Base-by-base conservation (phyloP, 306 rosid species). In the Dryas octopetala region DNA sequence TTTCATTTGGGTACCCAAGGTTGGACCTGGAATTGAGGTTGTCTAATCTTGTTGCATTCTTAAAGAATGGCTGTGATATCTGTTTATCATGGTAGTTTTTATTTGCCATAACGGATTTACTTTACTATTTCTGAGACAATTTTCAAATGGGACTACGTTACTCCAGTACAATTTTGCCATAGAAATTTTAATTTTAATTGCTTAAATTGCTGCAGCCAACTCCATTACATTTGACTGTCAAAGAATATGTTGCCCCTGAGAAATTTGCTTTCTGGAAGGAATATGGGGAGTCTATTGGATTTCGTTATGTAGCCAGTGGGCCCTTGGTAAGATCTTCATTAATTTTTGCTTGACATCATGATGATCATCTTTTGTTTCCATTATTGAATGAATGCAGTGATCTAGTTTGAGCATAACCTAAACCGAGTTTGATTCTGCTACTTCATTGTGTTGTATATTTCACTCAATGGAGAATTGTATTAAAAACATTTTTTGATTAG, bases 271-370 rank as follows among this genome's bases (percentile, higher is more conserved):
- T 87, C 77, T 95, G 97, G 99, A 95, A 90, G 84, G 96, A 90
- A 85, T 90, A 90, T 8, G 97, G 97, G 12, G 98, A 95, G 85
- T 91, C 97, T 46, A 90, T 91, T 46, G 98, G 98, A 77, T 95
- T 95, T 61, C 92, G 98, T 28, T 95, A 91, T 17, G 96, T 95
- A 48, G 98, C 98, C 72, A 91, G 97, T 71, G 97, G 97, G 15
- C 97, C 97, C 40, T 82, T 95, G 97, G 97, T 95, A 82, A 80
- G 91, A 78, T 84, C 71, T 73, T 54, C 47, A 9, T 74, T 68
- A 49, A 12, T 40, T 47, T 53, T 43, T 59, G 59, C 59, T 70
- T 13, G 64, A 47, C 45, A 77, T 62, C 76, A 53, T 68, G 43
- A 45, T 63, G 59, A 14, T 53, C n/a, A 62, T 45, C 79, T 85